A percentile compares a stretch with the other conserved stretches of the same genome.
Evolutionary conservation across 768 basidiomycete genomes (phyloP).

Genomic region (Pulveroboletus ravenelii): DNA sequence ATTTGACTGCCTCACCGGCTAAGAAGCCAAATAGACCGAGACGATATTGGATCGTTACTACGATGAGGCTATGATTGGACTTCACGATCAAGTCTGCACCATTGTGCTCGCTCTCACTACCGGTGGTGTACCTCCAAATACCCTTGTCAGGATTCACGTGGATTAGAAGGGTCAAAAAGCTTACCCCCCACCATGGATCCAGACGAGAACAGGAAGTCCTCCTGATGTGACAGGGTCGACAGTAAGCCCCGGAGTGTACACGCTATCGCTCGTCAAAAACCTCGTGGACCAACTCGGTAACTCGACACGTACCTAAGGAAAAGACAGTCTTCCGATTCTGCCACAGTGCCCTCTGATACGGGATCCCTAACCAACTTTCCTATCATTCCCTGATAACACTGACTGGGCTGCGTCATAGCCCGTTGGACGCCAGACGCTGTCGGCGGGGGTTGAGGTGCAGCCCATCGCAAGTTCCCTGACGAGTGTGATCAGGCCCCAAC

Average conservation of each 20-base stretch:
- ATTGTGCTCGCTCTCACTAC: background rate
- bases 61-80: conserved; percentile 2
- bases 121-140: background rate
- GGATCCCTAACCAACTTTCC: background rate
- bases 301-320: conserved; percentile 2
- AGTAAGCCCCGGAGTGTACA: background rate
- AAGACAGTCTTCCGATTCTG: conserved; percentile 2
- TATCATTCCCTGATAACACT: background rate
- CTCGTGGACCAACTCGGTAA: background rate
- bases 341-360: background rate
- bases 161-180: background rate
- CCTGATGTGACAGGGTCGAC: background rate
- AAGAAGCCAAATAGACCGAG: conserved; percentile 9
- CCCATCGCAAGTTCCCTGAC: conserved; percentile 7
- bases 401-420: background rate
- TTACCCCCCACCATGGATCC: conserved; percentile 7
- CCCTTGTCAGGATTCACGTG: background rate
- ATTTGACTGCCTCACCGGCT: background rate
- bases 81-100: conserved; percentile 4
- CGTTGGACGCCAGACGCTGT: background rate
- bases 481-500: background rate
- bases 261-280: background rate
- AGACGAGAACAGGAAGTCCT: conserved; percentile 6
- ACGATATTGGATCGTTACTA: conserved; percentile 9
- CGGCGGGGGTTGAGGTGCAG: background rate